phyloP scores from a whole-genome alignment of 148 eudicot species.

The Cornus florida region DNA sequence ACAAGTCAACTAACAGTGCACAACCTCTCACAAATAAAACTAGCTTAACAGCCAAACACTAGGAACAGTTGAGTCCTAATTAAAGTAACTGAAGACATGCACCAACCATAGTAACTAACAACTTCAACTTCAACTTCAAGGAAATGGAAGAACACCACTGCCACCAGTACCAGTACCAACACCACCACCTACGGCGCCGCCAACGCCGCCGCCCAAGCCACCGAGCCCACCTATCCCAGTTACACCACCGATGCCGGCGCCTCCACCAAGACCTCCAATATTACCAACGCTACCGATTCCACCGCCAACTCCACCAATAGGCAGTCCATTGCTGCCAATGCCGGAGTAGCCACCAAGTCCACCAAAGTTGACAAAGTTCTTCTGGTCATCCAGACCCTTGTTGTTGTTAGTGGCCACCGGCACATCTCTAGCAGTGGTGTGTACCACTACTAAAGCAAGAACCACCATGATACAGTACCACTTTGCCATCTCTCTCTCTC shows the following conservation, averaged over 20 bases:
- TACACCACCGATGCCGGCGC: background rate
- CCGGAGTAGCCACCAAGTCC: conserved; percentile 32
- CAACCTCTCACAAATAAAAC: background rate
- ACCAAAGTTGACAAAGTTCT: conserved; percentile 29
- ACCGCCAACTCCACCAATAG: conserved; percentile 27
- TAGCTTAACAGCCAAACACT: background rate
- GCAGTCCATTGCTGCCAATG: conserved; percentile 20
- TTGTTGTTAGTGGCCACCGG: conserved; percentile 13
- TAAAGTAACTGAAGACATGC: no score
- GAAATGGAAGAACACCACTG: conserved; percentile 14
- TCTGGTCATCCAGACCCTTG: conserved; percentile 32
- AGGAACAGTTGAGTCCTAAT: background rate
- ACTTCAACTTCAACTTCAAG: conserved; percentile 1
- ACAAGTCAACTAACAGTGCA: background rate
- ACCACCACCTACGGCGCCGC: conserved; percentile 10
- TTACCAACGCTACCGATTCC: conserved; percentile 9
- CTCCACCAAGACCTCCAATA: conserved; percentile 18
- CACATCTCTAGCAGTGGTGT: conserved; percentile 29
- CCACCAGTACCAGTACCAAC: conserved; percentile 11
- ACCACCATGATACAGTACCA: conserved; percentile 18
- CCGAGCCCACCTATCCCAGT: conserved; percentile 8
- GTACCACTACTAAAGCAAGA: conserved; percentile 21
- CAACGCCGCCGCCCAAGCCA: conserved; percentile 13
- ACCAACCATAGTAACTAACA: background rate
- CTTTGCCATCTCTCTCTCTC: conserved; percentile 24